Evolutionary conservation across 2,329 filamentous ascomycete species (phyloP).

Genomic region (Ophiostoma angusticollis): DNA sequence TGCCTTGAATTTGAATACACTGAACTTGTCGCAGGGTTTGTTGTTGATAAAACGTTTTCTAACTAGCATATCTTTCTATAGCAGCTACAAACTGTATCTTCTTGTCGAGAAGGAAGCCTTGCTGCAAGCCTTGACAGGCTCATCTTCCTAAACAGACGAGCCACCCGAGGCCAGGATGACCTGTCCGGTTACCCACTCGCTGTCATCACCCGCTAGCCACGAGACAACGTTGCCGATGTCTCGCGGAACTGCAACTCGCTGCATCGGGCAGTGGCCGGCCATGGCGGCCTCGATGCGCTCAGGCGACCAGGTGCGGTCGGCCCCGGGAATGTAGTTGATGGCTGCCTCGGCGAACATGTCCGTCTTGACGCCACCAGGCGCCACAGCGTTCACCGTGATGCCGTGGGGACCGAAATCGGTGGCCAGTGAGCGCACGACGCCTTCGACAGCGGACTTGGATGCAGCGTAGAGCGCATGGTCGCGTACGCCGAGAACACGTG

Average conservation of each 20-base stretch:
- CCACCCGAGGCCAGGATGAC: too few relatives aligned
- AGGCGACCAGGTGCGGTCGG: constrained; percentile 19
- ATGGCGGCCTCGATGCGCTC: too few relatives aligned
- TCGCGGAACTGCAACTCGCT: constrained; percentile 17
- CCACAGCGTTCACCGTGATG: constrained; percentile 23
- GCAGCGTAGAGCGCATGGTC: constrained; percentile 49
- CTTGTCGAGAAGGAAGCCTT: too few relatives aligned
- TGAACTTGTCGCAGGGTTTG: too few relatives aligned
- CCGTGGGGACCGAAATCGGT: constrained; percentile 28
- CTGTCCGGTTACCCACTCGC: constrained; percentile 26
- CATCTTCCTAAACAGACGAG: too few relatives aligned
- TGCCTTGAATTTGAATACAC: too few relatives aligned
- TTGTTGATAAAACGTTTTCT: too few relatives aligned
- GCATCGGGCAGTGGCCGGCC: too few relatives aligned
- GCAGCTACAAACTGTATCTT: too few relatives aligned
- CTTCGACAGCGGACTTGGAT: constrained; percentile 69
- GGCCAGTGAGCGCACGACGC: constrained; percentile 68
- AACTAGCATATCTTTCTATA: too few relatives aligned
- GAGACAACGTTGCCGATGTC: constrained; percentile 20
- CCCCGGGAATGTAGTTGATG: constrained; percentile 23
- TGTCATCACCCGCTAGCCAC: constrained; percentile 20
- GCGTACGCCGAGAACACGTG: neutral
- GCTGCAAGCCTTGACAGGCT: too few relatives aligned
- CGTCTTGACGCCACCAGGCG: constrained; percentile 27
- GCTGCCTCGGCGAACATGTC: constrained; percentile 49